phyloP scores from a whole-genome alignment of 805 yeast genomes.

The Candida pseudofarinosa region DNA sequence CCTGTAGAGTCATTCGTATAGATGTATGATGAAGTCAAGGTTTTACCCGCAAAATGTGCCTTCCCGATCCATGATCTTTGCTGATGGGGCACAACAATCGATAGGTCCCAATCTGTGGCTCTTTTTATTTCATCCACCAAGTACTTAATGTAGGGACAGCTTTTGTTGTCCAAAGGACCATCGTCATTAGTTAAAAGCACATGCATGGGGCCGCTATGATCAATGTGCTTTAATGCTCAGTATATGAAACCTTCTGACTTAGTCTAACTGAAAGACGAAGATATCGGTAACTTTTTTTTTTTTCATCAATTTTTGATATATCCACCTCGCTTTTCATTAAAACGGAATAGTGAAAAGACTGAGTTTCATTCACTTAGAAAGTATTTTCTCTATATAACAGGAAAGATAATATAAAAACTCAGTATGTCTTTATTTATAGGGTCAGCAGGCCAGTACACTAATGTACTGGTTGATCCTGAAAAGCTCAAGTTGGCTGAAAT shows the following conservation, averaged over 20 bases:
- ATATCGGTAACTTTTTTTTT: too few relatives aligned
- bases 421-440: slow-evolving; percentile 65
- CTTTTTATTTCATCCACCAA: slow-evolving; percentile 65
- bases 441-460: slow-evolving; percentile 35
- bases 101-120: slow-evolving; percentile 77
- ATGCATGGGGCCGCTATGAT: slow-evolving; percentile 39
- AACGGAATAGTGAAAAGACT: too few relatives aligned
- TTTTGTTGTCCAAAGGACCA: slow-evolving; percentile 79
- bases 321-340: too few relatives aligned
- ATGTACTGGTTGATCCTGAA: slow-evolving; percentile 53
- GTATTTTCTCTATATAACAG: too few relatives aligned
- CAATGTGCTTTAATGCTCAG: too few relatives aligned
- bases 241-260: too few relatives aligned
- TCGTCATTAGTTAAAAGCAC: slow-evolving; percentile 84
- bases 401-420: neutral
- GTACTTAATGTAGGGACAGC: slow-evolving; percentile 82
- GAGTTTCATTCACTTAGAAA: too few relatives aligned
- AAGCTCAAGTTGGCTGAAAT: slow-evolving; percentile 60
- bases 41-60: slow-evolving; percentile 85
- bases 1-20: slow-evolving; percentile 47
- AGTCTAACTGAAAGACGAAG: too few relatives aligned
- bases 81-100: slow-evolving; percentile 82
- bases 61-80: slow-evolving; percentile 95
- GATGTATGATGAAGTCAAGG: slow-evolving; percentile 57
- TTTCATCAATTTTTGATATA: too few relatives aligned